Conservation (phyloP, 371 early-diverging fungal species). For the Lichtheimia ramosa region DNA sequence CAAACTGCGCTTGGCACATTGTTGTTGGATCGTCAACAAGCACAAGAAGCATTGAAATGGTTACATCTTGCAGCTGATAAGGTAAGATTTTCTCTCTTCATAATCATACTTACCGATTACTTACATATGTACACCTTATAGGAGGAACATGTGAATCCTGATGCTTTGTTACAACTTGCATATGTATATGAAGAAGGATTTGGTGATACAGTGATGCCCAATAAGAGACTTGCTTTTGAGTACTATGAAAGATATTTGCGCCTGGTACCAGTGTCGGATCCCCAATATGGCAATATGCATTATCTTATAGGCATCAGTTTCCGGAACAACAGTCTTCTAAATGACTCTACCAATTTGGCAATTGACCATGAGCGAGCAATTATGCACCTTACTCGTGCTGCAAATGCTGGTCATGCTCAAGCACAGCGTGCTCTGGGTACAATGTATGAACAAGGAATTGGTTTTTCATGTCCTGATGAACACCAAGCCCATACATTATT, state of each 20-base stretch:
- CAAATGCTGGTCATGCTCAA: conserved; percentile 20
- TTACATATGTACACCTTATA: too few species aligned
- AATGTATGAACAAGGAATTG: conserved; percentile 13
- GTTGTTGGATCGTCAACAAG: conserved; percentile 9
- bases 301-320: conserved; percentile 22
- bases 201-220: conserved; percentile 7
- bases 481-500: conserved; percentile 15
- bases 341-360: conserved; percentile 5
- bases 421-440: conserved; percentile 27
- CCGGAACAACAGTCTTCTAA: too few species aligned
- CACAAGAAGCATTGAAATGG: conserved; percentile 7
- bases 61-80: conserved; percentile 15
- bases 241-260: conserved; percentile 9
- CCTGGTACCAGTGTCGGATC: neutral
- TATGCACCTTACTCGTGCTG: conserved; percentile 19
- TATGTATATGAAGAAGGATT: conserved; percentile 22
- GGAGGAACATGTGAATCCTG: conserved; percentile 11
- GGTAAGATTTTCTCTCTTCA: conserved; percentile 1
- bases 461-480: conserved; percentile 1
- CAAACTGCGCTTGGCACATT: conserved; percentile 12
- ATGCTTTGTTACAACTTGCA: conserved; percentile 23
- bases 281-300: conserved; percentile 18
- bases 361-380: conserved; percentile 19
- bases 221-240: conserved; percentile 14
- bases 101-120: too few species aligned